These are phyloP conservation scores for Syzygium grande DNA, from an alignment of 345 rosid species.

Conservation along the genomic window DNA sequence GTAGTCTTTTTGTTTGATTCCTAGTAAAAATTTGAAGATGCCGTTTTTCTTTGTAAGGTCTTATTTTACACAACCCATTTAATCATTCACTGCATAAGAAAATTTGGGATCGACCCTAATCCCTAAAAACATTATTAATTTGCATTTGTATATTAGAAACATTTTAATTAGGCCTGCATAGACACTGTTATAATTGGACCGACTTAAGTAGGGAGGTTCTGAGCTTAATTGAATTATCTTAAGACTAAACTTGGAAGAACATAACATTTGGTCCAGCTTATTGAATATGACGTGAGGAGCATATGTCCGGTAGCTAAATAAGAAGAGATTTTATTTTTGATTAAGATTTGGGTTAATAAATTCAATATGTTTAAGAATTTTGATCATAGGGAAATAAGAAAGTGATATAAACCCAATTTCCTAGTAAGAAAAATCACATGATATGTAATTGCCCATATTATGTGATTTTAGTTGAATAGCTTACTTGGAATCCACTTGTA, in stretches of 20 bases:
- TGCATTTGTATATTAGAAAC: neutral
- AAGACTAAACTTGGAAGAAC: neutral
- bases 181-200: no score
- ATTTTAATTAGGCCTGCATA: no score
- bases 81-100: neutral
- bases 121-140: neutral
- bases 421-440: neutral
- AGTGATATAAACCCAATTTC: neutral
- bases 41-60: no score
- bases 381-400: neutral
- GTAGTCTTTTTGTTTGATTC: neutral
- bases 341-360: neutral
- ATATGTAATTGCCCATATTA: neutral
- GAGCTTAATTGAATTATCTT: neutral
- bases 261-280: neutral
- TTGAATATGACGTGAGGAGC: neutral
- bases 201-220: neutral
- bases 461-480: neutral
- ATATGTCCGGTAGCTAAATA: neutral
- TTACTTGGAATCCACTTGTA: neutral
- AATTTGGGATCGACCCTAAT: neutral
- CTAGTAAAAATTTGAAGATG: neutral
- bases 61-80: neutral
- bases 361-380: neutral
- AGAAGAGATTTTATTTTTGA: neutral